Percentiles rank a stretch among this genome's conserved stretches.
Evolutionary conservation across 495 filamentous ascomycete species (phyloP).

Genomic region (Pyrenopolyporus hunteri): DNA sequence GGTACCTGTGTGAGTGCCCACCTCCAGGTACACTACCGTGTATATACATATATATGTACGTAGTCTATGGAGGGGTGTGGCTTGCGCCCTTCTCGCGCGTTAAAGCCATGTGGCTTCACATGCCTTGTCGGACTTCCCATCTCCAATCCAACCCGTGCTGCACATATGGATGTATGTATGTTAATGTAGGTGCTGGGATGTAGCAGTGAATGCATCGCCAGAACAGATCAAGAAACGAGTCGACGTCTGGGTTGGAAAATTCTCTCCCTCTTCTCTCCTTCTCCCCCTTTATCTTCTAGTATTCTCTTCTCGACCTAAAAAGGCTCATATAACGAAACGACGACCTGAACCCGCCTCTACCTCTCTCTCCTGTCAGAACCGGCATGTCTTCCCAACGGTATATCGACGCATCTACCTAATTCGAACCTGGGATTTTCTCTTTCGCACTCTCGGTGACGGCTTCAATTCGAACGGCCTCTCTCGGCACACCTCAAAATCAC

Average conservation of each 20-base stretch:
- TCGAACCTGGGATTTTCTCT: slow-evolving; percentile 7
- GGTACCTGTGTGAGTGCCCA: too few species aligned
- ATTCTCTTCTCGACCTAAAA: too few species aligned
- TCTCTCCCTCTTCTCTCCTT: not conserved
- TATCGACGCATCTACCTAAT: slow-evolving; percentile 17
- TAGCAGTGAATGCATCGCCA: slow-evolving; percentile 11
- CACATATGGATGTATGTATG: not conserved
- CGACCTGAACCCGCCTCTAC: not conserved
- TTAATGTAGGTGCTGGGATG: not conserved
- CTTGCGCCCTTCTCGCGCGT: not conserved
- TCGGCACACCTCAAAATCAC: slow-evolving; percentile 7
- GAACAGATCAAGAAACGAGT: slow-evolving; percentile 19
- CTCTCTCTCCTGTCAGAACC: not conserved
- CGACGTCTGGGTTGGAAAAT: not conserved
- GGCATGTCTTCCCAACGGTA: slow-evolving; percentile 9
- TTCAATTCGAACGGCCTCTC: slow-evolving; percentile 2
- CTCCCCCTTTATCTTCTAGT: not conserved
- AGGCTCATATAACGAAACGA: not conserved
- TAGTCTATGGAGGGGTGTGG: slow-evolving; percentile 6
- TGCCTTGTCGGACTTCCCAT: slow-evolving; percentile 14
- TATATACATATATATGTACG: not conserved
- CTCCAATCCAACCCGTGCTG: not conserved
- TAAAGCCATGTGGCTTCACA: slow-evolving; percentile 32
- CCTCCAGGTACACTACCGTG: too few species aligned
- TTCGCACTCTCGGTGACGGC: not conserved